Base-by-base conservation (phyloP, 2,329 filamentous ascomycete genomes). In the Fusarium vanettenii region DNA sequence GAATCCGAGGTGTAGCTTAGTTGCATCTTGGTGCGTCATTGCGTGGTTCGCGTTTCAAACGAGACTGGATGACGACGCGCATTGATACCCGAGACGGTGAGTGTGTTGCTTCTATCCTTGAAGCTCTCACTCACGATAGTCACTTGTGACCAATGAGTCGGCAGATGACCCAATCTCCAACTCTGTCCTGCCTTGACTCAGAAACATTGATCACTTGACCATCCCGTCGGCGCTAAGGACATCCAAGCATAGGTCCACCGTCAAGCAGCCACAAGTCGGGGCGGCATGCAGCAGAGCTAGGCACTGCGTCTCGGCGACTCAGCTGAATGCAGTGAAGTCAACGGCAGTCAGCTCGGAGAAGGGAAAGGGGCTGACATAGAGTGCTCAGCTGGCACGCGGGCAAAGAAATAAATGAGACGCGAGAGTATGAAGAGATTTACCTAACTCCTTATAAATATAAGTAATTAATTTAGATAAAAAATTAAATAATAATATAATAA, bases 181-280 rank as follows among this genome's bases (percentile, higher is more conserved):
- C 60, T 68, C n/a, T 45, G 22, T n/a, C 63, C 45, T 22, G 16
- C 29, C 41, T 62, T 60, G 57, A 60, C 39, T 43, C n/a, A 39
- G 41, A 59, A 57, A 52, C 29, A 14, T 11, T 9, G 16, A 33
- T 74, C 71, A 74, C 35, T 74, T 74, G 72, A 72, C 57, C 59
- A 27, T 60, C 14, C 8, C 22, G 25, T 50, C 13, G 33, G 41
- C 27, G 39, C 64, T 41, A 60, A 74, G 48, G 14, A 22, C 27
- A 45, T n/a, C 60, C 59, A 63, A 33, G n/a, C 22, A 25, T 31
- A 29, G 25, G 20, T 62, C 35, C 31, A 50, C 31, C 45, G 18
- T 35, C 20, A 13, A 41, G 33, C 35, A 20, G 50, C 35, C 27
- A 13, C n/a, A 39, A 13, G 27, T 67, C 39, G 41, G 59, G 18